phyloP scores from a whole-genome alignment of 176 grass and related monocot species.

The Phragmites australis region DNA sequence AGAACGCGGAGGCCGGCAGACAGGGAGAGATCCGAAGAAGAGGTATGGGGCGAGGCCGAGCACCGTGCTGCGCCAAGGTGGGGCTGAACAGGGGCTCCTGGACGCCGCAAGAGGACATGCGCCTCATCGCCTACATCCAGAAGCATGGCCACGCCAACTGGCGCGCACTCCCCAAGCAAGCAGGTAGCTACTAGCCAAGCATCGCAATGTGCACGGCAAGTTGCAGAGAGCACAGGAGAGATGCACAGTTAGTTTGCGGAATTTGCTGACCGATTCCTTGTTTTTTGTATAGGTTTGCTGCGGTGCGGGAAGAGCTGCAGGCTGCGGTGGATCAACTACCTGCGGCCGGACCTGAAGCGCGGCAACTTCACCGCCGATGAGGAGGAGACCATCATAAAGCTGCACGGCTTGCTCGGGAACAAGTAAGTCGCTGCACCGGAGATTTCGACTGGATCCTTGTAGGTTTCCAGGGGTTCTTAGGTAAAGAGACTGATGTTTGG shows the following conservation, averaged over 20 bases:
- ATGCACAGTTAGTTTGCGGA: background rate
- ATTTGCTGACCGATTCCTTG: background rate
- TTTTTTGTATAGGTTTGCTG: conserved; percentile 52
- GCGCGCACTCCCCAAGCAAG: conserved; percentile 83
- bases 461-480: background rate
- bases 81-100: conserved; percentile 87
- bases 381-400: conserved; percentile 76
- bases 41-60: conserved; percentile 68
- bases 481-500: background rate
- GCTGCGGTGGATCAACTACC: conserved; percentile 95
- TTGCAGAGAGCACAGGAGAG: background rate
- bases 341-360: conserved; percentile 87
- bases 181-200: conserved; percentile 37
- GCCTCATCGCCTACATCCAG: conserved; percentile 74
- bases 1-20: background rate
- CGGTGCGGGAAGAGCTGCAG: conserved; percentile 95
- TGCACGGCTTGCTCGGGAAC: conserved; percentile 78
- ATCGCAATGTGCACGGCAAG: background rate
- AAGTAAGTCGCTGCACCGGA: conserved; percentile 43
- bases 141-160: conserved; percentile 87
- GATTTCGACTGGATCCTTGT: background rate
- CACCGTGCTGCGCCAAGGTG: conserved; percentile 88
- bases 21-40: background rate
- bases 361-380: conserved; percentile 79
- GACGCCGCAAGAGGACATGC: conserved; percentile 86